Evolutionary conservation across 1,139 yeast species (phyloP).

Genomic region (Meyerozyma guilliermondii): DNA sequence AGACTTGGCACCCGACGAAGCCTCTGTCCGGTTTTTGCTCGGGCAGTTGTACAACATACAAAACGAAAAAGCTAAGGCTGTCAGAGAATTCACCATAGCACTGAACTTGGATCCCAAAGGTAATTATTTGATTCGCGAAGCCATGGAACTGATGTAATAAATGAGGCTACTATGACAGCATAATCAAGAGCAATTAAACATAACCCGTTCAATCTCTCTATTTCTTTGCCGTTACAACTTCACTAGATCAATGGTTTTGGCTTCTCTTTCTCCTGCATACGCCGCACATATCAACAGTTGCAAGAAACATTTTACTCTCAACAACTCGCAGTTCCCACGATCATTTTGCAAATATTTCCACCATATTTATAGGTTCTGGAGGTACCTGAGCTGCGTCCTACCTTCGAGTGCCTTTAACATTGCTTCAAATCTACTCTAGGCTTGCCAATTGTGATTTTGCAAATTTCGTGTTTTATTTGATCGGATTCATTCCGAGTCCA

Average conservation of each 20-base stretch:
- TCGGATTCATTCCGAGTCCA: neutral
- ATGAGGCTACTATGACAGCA: too few relatives aligned
- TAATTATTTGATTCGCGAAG: conserved; percentile 78
- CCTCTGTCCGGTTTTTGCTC: conserved; percentile 82
- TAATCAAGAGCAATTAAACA: too few relatives aligned
- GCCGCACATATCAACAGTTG: neutral
- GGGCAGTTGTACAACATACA: conserved; percentile 83
- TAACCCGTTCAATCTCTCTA: too few relatives aligned
- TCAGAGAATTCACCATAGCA: conserved; percentile 84
- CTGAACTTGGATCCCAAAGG: conserved; percentile 93
- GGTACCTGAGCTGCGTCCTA: too few relatives aligned
- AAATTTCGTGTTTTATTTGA: neutral
- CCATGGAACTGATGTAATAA: conserved; percentile 49
- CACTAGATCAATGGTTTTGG: too few relatives aligned
- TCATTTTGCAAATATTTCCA: neutral
- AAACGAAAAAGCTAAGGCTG: conserved; percentile 71
- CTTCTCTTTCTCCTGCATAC: neutral
- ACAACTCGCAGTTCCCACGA: neutral
- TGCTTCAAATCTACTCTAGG: too few relatives aligned
- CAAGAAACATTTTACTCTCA: neutral
- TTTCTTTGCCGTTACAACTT: too few relatives aligned
- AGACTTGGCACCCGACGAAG: conserved; percentile 87
- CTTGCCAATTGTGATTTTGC: too few relatives aligned
- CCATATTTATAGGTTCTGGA: too few relatives aligned
- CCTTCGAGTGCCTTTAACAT: neutral